Percentiles rank a stretch among this genome's conserved stretches.
Conservation (phyloP, 2,329 filamentous ascomycete genomes). For the Colletotrichum siamense region DNA sequence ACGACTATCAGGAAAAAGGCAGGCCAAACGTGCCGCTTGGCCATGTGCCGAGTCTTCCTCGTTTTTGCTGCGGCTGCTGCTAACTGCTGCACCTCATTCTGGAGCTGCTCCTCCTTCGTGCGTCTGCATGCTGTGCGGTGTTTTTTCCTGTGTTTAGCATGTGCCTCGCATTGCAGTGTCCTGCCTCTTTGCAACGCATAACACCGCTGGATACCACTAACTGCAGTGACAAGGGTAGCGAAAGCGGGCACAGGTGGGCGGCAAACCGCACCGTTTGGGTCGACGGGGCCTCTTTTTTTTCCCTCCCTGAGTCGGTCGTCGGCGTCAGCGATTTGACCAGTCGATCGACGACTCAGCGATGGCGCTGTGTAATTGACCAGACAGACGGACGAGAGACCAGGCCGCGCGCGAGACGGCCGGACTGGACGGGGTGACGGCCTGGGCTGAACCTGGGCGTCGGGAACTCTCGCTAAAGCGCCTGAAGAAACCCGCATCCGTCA, state of each 20-base stretch:
- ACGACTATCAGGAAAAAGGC: neutral
- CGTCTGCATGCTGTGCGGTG: neutral
- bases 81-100: neutral
- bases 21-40: neutral
- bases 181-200: neutral
- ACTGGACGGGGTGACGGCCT: neutral
- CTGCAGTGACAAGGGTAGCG: neutral
- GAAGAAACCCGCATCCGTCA: conserved; percentile 16
- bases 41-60: neutral
- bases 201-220: neutral
- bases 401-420: neutral
- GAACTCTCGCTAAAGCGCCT: conserved; percentile 19
- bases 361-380: neutral
- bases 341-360: conserved; percentile 1
- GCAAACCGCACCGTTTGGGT: neutral
- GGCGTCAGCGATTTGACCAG: conserved; percentile 12
- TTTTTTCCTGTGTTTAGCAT: neutral
- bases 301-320: neutral
- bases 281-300: neutral
- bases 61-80: neutral
- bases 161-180: neutral
- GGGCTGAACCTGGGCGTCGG: conserved; percentile 20
- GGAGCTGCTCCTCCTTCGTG: neutral
- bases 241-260: conserved; percentile 8
- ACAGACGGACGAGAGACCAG: neutral